These are phyloP conservation scores for Kodamaea laetipori DNA, from an alignment of 805 yeast genomes.

Conservation along the genomic window DNA sequence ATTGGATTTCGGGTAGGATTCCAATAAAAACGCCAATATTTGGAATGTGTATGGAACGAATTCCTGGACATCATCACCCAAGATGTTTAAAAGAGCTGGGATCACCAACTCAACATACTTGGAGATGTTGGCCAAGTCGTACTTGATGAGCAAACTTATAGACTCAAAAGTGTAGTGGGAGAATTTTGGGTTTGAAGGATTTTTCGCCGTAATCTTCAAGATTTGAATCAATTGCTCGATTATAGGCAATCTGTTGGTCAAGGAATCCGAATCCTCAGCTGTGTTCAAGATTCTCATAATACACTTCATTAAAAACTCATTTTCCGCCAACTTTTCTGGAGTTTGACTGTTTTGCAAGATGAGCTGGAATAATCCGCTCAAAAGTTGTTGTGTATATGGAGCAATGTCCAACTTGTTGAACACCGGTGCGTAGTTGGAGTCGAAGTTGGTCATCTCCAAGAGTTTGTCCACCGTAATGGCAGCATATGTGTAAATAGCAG, in stretches of 20 bases:
- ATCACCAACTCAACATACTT: constrained; percentile 54
- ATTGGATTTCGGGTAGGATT: constrained; percentile 49
- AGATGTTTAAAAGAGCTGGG: constrained; percentile 65
- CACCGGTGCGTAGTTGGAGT: constrained; percentile 53
- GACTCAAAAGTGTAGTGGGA: constrained; percentile 90
- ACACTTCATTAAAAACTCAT: constrained; percentile 89
- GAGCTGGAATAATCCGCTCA: constrained; percentile 65
- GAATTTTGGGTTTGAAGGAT: constrained; percentile 95
- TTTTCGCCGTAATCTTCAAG: constrained; percentile 69
- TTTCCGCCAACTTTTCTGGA: constrained; percentile 93
- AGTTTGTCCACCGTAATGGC: constrained; percentile 91
- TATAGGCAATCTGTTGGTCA: constrained; percentile 45
- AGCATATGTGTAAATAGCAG: constrained; percentile 89
- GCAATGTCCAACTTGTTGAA: constrained; percentile 75
- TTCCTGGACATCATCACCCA: constrained; percentile 88
- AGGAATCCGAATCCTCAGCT: constrained; percentile 62
- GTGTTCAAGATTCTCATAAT: constrained; percentile 79
- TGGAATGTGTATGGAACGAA: constrained; percentile 93
- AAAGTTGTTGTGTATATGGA: constrained; percentile 56
- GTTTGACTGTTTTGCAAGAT: constrained; percentile 54
- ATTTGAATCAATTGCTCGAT: constrained; percentile 70
- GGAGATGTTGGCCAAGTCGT: constrained; percentile 28
- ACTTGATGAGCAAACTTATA: constrained; percentile 72
- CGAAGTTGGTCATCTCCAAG: constrained; percentile 67
- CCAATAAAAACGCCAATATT: constrained; percentile 77